These are phyloP conservation scores for Apiospora pterosperma DNA, from an alignment of 2,329 filamentous ascomycete genomes.

Conservation along the genomic window DNA sequence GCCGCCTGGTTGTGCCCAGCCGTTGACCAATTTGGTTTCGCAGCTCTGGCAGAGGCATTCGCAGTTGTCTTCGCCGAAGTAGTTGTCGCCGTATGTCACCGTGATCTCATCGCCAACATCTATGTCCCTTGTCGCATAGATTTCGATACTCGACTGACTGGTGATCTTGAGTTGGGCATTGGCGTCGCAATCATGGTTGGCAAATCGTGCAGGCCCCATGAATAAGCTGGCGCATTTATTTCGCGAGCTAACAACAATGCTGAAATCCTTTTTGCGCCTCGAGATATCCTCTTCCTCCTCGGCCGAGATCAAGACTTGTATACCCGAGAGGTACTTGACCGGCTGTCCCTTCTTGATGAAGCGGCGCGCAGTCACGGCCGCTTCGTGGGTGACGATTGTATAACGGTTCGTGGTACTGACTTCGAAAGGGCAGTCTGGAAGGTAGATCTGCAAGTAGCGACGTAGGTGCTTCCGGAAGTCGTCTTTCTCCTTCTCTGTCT, in stretches of 20 bases:
- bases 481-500: slow-evolving; percentile 74
- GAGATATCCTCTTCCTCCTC: slow-evolving; percentile 86
- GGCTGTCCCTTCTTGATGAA: slow-evolving; percentile 78
- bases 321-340: slow-evolving; percentile 87
- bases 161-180: slow-evolving; percentile 86
- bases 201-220: slow-evolving; percentile 90
- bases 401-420: slow-evolving; percentile 91
- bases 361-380: slow-evolving; percentile 76
- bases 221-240: slow-evolving; percentile 91
- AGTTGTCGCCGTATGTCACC: slow-evolving; percentile 91
- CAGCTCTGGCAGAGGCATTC: slow-evolving; percentile 92
- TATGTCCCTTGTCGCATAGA: slow-evolving; percentile 80
- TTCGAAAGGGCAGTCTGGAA: slow-evolving; percentile 92
- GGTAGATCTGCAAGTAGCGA: slow-evolving; percentile 89
- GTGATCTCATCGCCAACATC: slow-evolving; percentile 91
- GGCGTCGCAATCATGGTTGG: slow-evolving; percentile 93
- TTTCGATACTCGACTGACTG: slow-evolving; percentile 83
- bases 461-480: slow-evolving; percentile 84
- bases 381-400: slow-evolving; percentile 86
- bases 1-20: slow-evolving; percentile 64
- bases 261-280: slow-evolving; percentile 85
- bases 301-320: slow-evolving; percentile 86
- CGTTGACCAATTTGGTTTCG: slow-evolving; percentile 71
- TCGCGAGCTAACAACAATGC: slow-evolving; percentile 89
- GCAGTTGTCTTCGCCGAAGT: slow-evolving; percentile 92